phyloP scores from a whole-genome alignment of 345 rosid genomes.

The Lepidium africanum region DNA sequence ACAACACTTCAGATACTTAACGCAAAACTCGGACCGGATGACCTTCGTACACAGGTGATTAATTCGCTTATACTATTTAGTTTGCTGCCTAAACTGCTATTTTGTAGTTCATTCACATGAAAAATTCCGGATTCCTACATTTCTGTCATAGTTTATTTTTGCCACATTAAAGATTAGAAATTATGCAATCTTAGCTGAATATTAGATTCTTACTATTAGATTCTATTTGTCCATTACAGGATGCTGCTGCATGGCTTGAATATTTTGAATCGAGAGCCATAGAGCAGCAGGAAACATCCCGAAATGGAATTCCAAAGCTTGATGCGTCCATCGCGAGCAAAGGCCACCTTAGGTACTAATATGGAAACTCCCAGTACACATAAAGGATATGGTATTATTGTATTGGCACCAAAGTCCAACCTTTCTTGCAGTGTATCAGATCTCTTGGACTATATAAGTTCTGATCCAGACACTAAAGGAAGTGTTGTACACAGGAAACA shows the following conservation, averaged over 20 bases:
- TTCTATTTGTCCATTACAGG: conserved; percentile 36
- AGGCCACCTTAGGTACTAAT: conserved; percentile 89
- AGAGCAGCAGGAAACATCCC: conserved; percentile 93
- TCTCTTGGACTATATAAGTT: conserved; percentile 88
- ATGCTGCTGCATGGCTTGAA: conserved; percentile 98
- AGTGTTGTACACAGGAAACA: conserved; percentile 73
- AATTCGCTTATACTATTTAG: not conserved
- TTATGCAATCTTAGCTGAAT: not conserved
- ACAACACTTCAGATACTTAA: conserved; percentile 84
- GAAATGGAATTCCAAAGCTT: conserved; percentile 82
- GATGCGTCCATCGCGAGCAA: conserved; percentile 94
- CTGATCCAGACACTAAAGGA: conserved; percentile 78
- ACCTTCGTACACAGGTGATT: conserved; percentile 83
- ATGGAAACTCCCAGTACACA: conserved; percentile 20
- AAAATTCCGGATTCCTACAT: not conserved
- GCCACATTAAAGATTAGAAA: not conserved
- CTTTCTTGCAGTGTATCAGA: conserved; percentile 74
- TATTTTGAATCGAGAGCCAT: conserved; percentile 82
- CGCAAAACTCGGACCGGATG: conserved; percentile 84
- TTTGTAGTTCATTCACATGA: not conserved
- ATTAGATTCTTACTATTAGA: not conserved
- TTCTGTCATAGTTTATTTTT: not conserved
- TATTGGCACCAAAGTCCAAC: conserved; percentile 28
- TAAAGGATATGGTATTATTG: conserved; percentile 26
- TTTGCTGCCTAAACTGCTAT: not conserved